Percentiles rank a stretch among this genome's conserved stretches.
phyloP scores from a whole-genome alignment of 331 rosid genomes.

The Malus hybrid region DNA sequence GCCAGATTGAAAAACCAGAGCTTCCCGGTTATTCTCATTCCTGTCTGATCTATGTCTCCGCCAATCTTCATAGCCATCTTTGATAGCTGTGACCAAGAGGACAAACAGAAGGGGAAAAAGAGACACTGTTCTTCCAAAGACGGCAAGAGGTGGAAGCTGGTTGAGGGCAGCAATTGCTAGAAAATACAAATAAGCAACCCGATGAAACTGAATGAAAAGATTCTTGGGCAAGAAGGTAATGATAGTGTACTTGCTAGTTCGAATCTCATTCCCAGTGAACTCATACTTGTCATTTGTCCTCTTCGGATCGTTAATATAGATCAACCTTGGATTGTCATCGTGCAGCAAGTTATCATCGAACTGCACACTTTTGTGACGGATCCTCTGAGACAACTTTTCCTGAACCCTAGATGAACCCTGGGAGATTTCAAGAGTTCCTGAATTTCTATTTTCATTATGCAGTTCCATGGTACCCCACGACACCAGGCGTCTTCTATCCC shows the following conservation, averaged over 20 bases:
- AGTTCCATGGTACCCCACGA: slow-evolving; percentile 78
- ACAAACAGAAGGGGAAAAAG: slow-evolving; percentile 80
- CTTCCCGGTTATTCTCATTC: slow-evolving; percentile 73
- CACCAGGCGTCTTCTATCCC: slow-evolving; percentile 32
- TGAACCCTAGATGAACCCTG: slow-evolving; percentile 26
- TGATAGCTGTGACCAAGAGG: slow-evolving; percentile 81
- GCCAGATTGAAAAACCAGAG: slow-evolving; percentile 51
- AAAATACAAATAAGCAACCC: slow-evolving; percentile 84
- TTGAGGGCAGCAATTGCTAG: slow-evolving; percentile 83
- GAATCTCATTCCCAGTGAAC: slow-evolving; percentile 80
- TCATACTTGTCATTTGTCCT: slow-evolving; percentile 68
- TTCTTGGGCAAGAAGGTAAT: slow-evolving; percentile 81
- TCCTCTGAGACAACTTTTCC: slow-evolving; percentile 44
- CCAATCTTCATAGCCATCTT: slow-evolving; percentile 95
- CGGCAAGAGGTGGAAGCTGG: slow-evolving; percentile 94
- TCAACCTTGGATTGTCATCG: slow-evolving; percentile 55
- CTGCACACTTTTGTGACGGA: slow-evolving; percentile 53
- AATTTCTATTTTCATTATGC: slow-evolving; percentile 22
- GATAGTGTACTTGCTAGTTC: slow-evolving; percentile 69
- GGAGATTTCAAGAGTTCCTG: slow-evolving; percentile 43
- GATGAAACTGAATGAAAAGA: slow-evolving; percentile 76
- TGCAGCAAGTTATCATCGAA: slow-evolving; percentile 45
- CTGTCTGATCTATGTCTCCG: slow-evolving; percentile 80
- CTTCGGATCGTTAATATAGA: slow-evolving; percentile 62
- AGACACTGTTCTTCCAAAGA: slow-evolving; percentile 81